Evolutionary conservation across 257 asterid species (phyloP), one percentile per base, ranked within the genome.

Genomic region (Lithospermum erythrorhizon): DNA sequence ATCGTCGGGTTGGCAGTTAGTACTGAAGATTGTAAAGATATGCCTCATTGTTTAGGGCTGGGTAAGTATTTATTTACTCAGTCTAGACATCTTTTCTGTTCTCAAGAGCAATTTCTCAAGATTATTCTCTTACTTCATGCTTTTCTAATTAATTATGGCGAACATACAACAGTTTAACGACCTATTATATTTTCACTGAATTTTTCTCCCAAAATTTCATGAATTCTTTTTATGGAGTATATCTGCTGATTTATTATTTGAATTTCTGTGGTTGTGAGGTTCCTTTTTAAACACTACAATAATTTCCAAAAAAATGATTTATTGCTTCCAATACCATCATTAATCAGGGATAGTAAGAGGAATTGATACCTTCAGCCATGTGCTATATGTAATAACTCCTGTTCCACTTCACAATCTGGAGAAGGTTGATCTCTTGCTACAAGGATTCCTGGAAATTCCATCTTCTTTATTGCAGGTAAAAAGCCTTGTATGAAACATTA

Each of bases 21-120:
- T 72, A 68, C 90, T 59, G 78, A 58, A 64, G 72, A 18, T 23
- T 70, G 89, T 6, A 81, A 84, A 62, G 65, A 71, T 55, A 72
- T 76, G 65, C 89, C 95, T 73, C 86, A 70, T 27, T 91, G 98
- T 75, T 86, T 88, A 63, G 98, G 98, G 60, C 75, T 90, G 74
- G 98, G 98, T 90, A 64, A 61, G 96, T 81, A 7, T 16, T 15
- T 55, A 24, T 21, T 8, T 55, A 4, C 15, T 55, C 19, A 2
- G 16, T 52, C 19, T 52, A 52, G 1, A 32, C 8, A 32, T 32
- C 11, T 32, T 32, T n/a, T n/a, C 45, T 5, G 45, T 32, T 9
- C 45, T 9, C 45, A 32, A 32, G 45, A 5, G 8, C 8, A 32
- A 3, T 32, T 7, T 41, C 16, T 9, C 48, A 41, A 32, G 45